Conservation (phyloP, 371 early-diverging fungal genomes). For the Dinochytrium kinnereticum region DNA sequence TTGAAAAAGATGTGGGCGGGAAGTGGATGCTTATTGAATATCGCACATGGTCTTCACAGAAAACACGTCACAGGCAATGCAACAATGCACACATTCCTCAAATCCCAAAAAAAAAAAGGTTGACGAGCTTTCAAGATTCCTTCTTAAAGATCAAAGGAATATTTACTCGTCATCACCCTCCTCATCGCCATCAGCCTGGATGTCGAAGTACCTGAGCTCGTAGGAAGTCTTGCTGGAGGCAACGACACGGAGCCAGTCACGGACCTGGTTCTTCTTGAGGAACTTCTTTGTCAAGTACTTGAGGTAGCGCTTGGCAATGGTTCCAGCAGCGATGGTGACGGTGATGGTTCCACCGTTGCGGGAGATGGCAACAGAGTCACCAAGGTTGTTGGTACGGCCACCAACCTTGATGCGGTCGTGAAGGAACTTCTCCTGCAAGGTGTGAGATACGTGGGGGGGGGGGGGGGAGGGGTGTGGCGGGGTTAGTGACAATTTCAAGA, state of each 20-base stretch:
- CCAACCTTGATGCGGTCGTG: constrained; percentile 98
- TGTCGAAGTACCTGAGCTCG: constrained; percentile 96
- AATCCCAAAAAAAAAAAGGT: neutral
- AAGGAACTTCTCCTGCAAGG: constrained; percentile 86
- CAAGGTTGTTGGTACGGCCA: constrained; percentile 95
- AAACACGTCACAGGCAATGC: neutral
- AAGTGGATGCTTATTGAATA: neutral
- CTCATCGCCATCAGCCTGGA: constrained; percentile 79
- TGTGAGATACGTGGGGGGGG: neutral
- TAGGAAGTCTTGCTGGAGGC: constrained; percentile 89
- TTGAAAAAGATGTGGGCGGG: neutral
- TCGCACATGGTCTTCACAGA: too few relatives aligned
- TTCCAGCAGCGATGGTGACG: constrained; percentile 59
- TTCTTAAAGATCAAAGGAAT: neutral
- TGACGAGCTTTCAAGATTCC: neutral
- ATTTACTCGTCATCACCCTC: constrained; percentile 71
- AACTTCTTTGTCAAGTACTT: constrained; percentile 99
- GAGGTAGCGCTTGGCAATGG: constrained; percentile 97
- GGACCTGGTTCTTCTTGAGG: constrained; percentile 98
- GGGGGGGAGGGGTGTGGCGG: neutral
- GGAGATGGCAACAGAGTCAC: constrained; percentile 83
- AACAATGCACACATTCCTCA: neutral
- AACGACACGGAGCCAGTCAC: constrained; percentile 98
- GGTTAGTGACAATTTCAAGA: constrained; percentile 14
- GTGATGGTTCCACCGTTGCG: constrained; percentile 81